Conservation (phyloP, 768 basidiomycete species). For the Amanita pallidorosea region DNA sequence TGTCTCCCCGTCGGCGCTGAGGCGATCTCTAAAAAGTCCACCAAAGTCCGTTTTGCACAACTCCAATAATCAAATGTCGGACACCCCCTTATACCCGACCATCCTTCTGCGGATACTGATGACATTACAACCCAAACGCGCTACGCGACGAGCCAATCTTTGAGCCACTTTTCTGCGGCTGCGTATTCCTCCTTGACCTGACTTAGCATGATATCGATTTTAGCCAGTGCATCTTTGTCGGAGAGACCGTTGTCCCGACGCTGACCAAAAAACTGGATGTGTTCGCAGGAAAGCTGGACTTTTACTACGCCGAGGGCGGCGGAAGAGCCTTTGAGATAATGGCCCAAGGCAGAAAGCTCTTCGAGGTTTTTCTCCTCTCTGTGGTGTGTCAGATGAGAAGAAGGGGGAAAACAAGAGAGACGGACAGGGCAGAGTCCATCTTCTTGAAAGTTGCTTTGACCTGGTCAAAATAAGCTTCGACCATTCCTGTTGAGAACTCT, state of each 20-base stretch:
- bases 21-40: constrained; percentile 6
- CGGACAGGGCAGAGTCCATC: constrained; percentile 78
- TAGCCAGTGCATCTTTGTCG: constrained; percentile 38
- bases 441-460: constrained; percentile 62
- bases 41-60: background rate
- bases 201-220: constrained; percentile 45
- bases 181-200: constrained; percentile 59
- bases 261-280: constrained; percentile 83
- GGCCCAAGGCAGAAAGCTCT: constrained; percentile 66
- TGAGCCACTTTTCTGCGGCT: constrained; percentile 60
- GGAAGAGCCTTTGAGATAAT: constrained; percentile 96
- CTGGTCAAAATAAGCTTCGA: constrained; percentile 72
- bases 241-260: constrained; percentile 42
- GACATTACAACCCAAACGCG: background rate
- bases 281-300: constrained; percentile 81
- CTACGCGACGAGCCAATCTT: constrained; percentile 18
- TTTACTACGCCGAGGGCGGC: constrained; percentile 80
- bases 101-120: background rate
- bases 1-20: background rate
- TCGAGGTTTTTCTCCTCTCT: constrained; percentile 51
- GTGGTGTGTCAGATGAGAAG: constrained; percentile 7
- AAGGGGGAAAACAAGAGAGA: constrained; percentile 11
- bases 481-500: constrained; percentile 76
- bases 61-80: background rate
- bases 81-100: background rate